Conservation (phyloP, 2,329 filamentous ascomycete species). For the Xylaria sp. region DNA sequence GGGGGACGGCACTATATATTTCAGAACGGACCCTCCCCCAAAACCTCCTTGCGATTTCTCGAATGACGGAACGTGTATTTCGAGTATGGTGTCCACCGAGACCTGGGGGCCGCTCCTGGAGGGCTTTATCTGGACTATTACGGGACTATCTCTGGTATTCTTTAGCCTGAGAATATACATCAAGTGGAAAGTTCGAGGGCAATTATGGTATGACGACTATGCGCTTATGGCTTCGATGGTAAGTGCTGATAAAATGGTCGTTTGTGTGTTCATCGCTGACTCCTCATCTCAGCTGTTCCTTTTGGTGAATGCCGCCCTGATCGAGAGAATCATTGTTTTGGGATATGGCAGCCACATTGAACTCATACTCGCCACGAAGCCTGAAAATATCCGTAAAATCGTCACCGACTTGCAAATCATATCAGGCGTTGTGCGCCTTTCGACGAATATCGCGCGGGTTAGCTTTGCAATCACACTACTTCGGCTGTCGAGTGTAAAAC, state of each 20-base stretch:
- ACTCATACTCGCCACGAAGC: slow-evolving; percentile 4
- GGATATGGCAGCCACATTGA: slow-evolving; percentile 30
- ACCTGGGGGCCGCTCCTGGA: slow-evolving; percentile 27
- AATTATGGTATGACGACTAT: slow-evolving; percentile 36
- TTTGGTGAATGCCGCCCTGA: slow-evolving; percentile 19
- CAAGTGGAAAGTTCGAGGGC: slow-evolving; percentile 33
- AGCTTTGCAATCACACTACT: slow-evolving; percentile 28
- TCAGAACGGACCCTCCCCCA: neutral
- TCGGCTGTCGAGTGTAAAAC: slow-evolving; percentile 1
- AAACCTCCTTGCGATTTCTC: too few relatives aligned
- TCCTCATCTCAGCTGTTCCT: slow-evolving; percentile 19
- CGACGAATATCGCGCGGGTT: slow-evolving; percentile 27
- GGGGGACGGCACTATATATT: neutral
- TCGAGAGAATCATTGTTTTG: slow-evolving; percentile 17
- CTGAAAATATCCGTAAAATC: slow-evolving; percentile 15
- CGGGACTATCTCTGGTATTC: slow-evolving; percentile 20
- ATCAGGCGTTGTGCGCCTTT: slow-evolving; percentile 26
- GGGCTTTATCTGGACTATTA: slow-evolving; percentile 27
- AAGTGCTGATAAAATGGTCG: neutral
- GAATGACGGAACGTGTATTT: slow-evolving; percentile 12
- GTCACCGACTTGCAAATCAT: slow-evolving; percentile 26
- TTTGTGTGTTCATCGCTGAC: slow-evolving; percentile 9
- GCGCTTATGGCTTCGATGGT: slow-evolving; percentile 27
- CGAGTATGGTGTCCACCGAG: slow-evolving; percentile 27
- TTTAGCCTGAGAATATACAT: slow-evolving; percentile 30